phyloP scores from a whole-genome alignment of 1,139 yeast species.

The Scheffersomyces insectosa region DNA sequence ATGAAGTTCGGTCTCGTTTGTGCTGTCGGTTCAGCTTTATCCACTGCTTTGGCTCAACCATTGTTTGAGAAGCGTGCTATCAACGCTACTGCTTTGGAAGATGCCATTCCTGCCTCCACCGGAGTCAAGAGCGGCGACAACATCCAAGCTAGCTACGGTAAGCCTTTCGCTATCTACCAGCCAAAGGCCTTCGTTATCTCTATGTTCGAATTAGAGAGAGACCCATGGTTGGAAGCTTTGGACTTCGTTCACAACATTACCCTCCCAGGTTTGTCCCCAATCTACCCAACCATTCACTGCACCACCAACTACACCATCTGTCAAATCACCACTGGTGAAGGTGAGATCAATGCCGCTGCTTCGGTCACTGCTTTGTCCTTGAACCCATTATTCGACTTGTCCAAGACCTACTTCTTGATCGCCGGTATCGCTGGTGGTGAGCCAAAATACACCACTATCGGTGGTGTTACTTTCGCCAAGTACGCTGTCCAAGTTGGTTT shows the following conservation, averaged over 20 bases:
- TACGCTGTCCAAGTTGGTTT: constrained; percentile 65
- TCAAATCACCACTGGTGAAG: constrained; percentile 68
- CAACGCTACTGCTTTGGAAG: constrained; percentile 18
- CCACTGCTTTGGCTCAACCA: constrained; percentile 21
- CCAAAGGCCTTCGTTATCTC: constrained; percentile 60
- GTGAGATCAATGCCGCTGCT: constrained; percentile 68
- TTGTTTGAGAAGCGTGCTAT: constrained; percentile 17
- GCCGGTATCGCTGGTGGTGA: constrained; percentile 72
- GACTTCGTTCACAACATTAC: constrained; percentile 40
- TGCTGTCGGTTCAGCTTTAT: constrained; percentile 12
- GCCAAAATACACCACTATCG: constrained; percentile 48
- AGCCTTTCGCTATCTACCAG: constrained; percentile 40
- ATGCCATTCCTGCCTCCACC: constrained; percentile 14
- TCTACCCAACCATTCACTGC: constrained; percentile 59
- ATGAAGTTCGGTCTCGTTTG: constrained; percentile 16
- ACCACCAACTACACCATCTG: constrained; percentile 54
- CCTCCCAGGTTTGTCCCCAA: constrained; percentile 65
- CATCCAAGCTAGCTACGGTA: constrained; percentile 28
- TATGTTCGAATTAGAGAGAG: constrained; percentile 57
- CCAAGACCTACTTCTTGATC: constrained; percentile 59
- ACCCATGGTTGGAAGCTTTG: constrained; percentile 24
- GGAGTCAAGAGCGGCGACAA: constrained; percentile 9
- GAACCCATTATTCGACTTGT: constrained; percentile 56
- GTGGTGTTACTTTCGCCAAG: constrained; percentile 61
- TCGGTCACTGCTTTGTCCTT: constrained; percentile 56